Conservation (phyloP, 2,329 filamentous ascomycete species). For the Rhexocercosporidium sp. region DNA sequence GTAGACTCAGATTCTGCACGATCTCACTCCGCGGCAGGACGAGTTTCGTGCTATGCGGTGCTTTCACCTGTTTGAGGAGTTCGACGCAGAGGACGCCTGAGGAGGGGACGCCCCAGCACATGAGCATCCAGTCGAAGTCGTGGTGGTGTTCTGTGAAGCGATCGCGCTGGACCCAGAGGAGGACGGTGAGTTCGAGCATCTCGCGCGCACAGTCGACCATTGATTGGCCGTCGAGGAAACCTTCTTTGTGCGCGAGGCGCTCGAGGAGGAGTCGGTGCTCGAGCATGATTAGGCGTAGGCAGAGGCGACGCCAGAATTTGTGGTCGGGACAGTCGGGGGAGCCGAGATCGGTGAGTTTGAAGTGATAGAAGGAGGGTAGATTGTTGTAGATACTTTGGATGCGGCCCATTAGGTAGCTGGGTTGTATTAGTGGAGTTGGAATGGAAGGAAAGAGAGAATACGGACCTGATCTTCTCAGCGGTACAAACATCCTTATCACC, state of each 20-base stretch:
- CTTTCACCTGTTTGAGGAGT: conserved; percentile 50
- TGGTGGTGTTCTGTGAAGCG: conserved; percentile 48
- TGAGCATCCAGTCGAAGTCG: conserved; percentile 57
- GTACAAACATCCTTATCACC: conserved; percentile 33
- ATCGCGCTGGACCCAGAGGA: conserved; percentile 57
- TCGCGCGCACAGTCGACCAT: conserved; percentile 52
- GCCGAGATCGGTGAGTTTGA: conserved; percentile 47
- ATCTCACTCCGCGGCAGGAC: conserved; percentile 53
- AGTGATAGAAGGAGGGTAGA: conserved; percentile 42
- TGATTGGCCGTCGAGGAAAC: conserved; percentile 47
- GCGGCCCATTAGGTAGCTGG: conserved; percentile 30
- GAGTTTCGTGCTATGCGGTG: conserved; percentile 41
- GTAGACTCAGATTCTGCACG: conserved; percentile 56
- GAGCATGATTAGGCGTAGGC: conserved; percentile 54
- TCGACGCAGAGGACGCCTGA: conserved; percentile 57
- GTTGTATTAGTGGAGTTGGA: conserved; percentile 1
- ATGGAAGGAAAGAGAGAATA: not conserved
- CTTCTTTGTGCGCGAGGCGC: conserved; percentile 56
- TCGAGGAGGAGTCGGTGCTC: conserved; percentile 65
- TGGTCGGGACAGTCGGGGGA: conserved; percentile 44
- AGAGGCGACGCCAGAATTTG: conserved; percentile 52
- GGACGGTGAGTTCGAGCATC: conserved; percentile 52
- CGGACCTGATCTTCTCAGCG: conserved; percentile 33
- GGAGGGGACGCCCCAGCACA: conserved; percentile 55
- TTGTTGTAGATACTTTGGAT: conserved; percentile 46